These are phyloP conservation scores for Nemania sp. DNA, from an alignment of 2,329 filamentous ascomycete species.

Conservation along the genomic window DNA sequence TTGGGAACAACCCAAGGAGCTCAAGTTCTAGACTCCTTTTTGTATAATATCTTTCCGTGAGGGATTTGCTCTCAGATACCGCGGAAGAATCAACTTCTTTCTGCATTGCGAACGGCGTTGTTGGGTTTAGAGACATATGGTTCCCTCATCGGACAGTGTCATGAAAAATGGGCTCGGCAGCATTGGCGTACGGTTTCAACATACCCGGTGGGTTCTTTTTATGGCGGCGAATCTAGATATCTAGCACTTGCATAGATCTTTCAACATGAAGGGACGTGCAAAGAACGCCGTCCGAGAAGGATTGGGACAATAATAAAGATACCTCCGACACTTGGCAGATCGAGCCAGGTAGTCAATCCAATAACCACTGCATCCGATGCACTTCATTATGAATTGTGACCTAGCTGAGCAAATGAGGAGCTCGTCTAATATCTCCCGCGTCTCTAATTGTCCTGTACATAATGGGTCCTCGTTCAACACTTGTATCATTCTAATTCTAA, in stretches of 20 bases:
- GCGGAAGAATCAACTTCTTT: conserved; percentile 47
- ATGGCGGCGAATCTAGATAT: conserved; percentile 25
- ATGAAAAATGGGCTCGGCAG: conserved; percentile 41
- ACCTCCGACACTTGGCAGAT: conserved; percentile 15
- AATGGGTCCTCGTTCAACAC: no score
- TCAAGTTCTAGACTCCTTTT: conserved; percentile 74
- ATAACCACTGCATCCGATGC: background rate
- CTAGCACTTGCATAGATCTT: conserved; percentile 28
- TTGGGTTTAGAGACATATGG: conserved; percentile 41
- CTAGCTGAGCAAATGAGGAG: no score
- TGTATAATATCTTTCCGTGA: conserved; percentile 37
- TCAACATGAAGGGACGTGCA: conserved; percentile 27
- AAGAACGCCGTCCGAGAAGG: conserved; percentile 9
- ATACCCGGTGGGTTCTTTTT: conserved; percentile 35
- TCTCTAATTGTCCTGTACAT: no score
- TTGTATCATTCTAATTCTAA: no score
- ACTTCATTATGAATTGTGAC: no score
- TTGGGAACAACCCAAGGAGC: conserved; percentile 97
- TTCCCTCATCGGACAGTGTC: conserved; percentile 45
- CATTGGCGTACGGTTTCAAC: conserved; percentile 47
- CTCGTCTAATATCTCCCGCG: no score
- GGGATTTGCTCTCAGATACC: conserved; percentile 34
- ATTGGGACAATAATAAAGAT: conserved; percentile 22
- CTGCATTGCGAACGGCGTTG: conserved; percentile 45
- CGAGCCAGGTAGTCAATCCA: conserved; percentile 16